phyloP scores from a whole-genome alignment of 441 rosid genomes.

The Biscutella laevigata region DNA sequence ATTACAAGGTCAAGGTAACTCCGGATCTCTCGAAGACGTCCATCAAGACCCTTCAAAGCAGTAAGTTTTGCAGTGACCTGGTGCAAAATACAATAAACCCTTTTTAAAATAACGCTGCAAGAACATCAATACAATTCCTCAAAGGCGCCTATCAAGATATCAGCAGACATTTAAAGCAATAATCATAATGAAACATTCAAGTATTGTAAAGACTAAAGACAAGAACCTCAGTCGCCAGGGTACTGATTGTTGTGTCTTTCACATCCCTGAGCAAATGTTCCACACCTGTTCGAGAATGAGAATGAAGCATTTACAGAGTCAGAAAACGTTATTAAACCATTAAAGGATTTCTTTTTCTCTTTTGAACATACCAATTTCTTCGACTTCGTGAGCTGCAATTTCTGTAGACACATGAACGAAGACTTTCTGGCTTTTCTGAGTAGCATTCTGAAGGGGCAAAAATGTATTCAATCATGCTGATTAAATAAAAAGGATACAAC shows the following conservation, averaged over 20 bases:
- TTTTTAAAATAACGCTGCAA: background rate
- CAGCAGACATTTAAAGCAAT: background rate
- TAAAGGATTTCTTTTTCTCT: background rate
- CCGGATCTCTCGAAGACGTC: conserved; percentile 49
- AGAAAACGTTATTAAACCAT: background rate
- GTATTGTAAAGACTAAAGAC: background rate
- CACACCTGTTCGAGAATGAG: conserved; percentile 33
- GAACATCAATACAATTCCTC: background rate
- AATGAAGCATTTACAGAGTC: conserved; percentile 1
- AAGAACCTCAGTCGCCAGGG: conserved; percentile 79
- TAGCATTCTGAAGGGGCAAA: conserved; percentile 56
- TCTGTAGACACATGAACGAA: conserved; percentile 83
- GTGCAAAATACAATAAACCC: background rate
- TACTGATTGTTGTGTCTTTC: conserved; percentile 65
- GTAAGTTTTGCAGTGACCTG: conserved; percentile 67
- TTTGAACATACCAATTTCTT: conserved; percentile 50
- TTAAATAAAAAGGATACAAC: background rate
- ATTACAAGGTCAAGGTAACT: conserved; percentile 54
- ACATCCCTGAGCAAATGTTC: conserved; percentile 68
- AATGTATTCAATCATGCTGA: background rate
- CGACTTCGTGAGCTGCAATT: conserved; percentile 63
- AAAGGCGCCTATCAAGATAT: background rate
- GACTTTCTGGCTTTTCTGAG: conserved; percentile 89
- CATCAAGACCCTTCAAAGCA: conserved; percentile 60
- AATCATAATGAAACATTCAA: background rate